phyloP scores from a whole-genome alignment of 2,329 filamentous ascomycete species.

The Blastomyces percursus region DNA sequence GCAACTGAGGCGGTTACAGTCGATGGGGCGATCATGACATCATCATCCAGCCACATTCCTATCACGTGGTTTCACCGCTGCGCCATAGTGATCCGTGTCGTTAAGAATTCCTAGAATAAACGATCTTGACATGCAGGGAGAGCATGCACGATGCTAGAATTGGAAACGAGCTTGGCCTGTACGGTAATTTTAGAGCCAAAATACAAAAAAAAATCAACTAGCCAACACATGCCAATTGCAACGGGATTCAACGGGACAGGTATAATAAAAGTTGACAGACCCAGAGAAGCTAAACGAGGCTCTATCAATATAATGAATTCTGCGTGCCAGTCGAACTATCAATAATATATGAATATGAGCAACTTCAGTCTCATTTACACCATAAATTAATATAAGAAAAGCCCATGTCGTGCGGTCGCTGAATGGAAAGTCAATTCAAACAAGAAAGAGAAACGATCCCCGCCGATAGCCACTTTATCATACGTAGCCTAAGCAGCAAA shows the following conservation, averaged over 20 bases:
- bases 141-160: background rate
- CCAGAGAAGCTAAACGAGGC: background rate
- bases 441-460: background rate
- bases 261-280: background rate
- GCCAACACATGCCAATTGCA: background rate
- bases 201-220: background rate
- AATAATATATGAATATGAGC: background rate
- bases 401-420: background rate
- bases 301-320: background rate
- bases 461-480: background rate
- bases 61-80: background rate
- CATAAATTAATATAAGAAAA: slow-evolving; percentile 2
- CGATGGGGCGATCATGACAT: background rate
- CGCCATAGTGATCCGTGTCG: no score
- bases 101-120: no score
- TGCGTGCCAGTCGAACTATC: background rate
- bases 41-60: background rate
- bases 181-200: background rate
- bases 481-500: slow-evolving; percentile 5
- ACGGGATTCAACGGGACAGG: background rate
- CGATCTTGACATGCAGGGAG: background rate
- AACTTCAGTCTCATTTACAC: background rate
- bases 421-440: slow-evolving; percentile 1
- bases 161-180: background rate
- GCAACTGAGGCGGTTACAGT: background rate